Percentiles rank a stretch among this genome's conserved stretches.
phyloP scores from a whole-genome alignment of 495 filamentous ascomycete species.

The Lasiosphaeria miniovina region DNA sequence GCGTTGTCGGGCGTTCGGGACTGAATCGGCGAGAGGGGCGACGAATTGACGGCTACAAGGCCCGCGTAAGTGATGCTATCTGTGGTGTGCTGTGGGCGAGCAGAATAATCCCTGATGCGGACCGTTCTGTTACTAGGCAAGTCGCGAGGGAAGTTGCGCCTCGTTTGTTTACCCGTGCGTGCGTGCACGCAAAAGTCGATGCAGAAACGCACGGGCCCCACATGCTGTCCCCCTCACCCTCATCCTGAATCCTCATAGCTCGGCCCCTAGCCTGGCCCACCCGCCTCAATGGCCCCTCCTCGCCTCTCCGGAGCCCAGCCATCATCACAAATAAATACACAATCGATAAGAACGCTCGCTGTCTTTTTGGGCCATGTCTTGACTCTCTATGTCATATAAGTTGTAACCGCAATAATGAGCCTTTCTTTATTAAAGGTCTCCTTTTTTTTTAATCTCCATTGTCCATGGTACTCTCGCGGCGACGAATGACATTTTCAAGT shows the following conservation, averaged over 20 bases:
- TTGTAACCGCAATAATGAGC: too few relatives aligned
- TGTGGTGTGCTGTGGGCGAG: neutral
- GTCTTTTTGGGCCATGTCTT: too few relatives aligned
- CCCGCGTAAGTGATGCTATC: neutral
- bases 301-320: too few relatives aligned
- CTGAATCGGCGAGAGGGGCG: neutral
- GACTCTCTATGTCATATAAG: too few relatives aligned
- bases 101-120: constrained; percentile 1
- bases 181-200: constrained; percentile 13
- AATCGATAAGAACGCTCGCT: too few relatives aligned
- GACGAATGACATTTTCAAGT: too few relatives aligned
- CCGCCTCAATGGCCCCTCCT: neutral
- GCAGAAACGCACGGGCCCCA: constrained; percentile 14
- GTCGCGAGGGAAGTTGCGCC: constrained; percentile 22
- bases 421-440: too few relatives aligned
- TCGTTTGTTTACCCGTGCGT: constrained; percentile 21
- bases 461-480: too few relatives aligned
- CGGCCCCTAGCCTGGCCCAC: neutral
- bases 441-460: too few relatives aligned
- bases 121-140: neutral
- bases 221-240: neutral
- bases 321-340: too few relatives aligned
- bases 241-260: neutral
- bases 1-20: neutral
- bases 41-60: neutral